A percentile compares a stretch with the other conserved stretches of the same genome.
Evolutionary conservation across 2,329 filamentous ascomycete genomes (phyloP).

Genomic region (Fusarium virguliforme): DNA sequence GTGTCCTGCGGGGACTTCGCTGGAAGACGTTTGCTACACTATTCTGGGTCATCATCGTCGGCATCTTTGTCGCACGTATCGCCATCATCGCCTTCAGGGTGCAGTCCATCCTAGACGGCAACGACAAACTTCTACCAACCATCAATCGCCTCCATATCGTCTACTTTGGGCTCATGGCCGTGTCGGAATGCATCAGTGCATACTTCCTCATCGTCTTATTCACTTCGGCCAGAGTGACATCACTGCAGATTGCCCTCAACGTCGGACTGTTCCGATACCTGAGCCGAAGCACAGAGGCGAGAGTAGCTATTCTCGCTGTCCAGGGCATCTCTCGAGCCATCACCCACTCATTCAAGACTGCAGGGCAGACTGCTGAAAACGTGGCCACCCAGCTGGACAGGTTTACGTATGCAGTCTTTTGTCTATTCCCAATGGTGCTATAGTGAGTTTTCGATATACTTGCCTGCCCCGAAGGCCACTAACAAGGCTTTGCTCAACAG

Average conservation of each 20-base stretch:
- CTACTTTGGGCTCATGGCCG: constrained; percentile 59
- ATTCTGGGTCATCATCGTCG: constrained; percentile 70
- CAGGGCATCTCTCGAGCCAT: constrained; percentile 57
- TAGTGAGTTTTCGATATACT: constrained; percentile 50
- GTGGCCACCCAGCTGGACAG: constrained; percentile 58
- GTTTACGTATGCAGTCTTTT: constrained; percentile 60
- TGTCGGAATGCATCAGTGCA: constrained; percentile 58
- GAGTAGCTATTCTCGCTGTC: constrained; percentile 56
- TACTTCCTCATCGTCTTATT: constrained; percentile 59
- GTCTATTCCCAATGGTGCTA: constrained; percentile 59
- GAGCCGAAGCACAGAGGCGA: constrained; percentile 57
- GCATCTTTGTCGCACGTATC: constrained; percentile 67
- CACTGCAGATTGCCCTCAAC: constrained; percentile 47
- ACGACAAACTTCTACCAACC: constrained; percentile 45
- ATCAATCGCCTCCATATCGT: constrained; percentile 59
- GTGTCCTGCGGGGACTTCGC: constrained; percentile 62
- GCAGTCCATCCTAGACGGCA: constrained; percentile 49
- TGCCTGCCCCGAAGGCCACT: accelerated
- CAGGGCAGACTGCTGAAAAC: constrained; percentile 56
- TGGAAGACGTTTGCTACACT: constrained; percentile 65
- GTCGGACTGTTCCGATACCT: constrained; percentile 58
- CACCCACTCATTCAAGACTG: constrained; percentile 59
- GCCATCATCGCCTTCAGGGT: constrained; percentile 55
- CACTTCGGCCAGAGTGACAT: constrained; percentile 47
- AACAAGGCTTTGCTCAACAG: constrained; percentile 20